Percentiles rank a stretch among this genome's conserved stretches.
Evolutionary conservation across 1,284 basidiomycete species (phyloP).

Genomic region (Thecaphora thlaspeos): DNA sequence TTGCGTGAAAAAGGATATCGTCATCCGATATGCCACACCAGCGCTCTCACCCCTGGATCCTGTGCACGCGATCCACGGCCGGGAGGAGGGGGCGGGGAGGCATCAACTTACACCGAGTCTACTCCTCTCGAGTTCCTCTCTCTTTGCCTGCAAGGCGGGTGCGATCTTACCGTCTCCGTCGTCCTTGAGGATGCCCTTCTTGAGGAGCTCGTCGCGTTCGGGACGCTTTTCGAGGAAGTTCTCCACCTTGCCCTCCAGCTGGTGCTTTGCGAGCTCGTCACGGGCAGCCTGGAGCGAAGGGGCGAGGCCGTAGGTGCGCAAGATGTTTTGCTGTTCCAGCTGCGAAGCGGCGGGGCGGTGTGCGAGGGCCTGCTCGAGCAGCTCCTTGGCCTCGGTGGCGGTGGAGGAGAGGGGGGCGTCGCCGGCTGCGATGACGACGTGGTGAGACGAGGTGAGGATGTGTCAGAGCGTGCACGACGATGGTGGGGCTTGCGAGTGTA

Average conservation of each 20-base stretch:
- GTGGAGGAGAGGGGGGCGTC: not conserved
- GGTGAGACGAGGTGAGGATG: no score
- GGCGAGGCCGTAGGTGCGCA: constrained; percentile 30
- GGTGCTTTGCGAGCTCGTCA: constrained; percentile 39
- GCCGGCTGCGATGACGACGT: no score
- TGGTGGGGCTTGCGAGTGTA: no score
- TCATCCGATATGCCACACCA: no score
- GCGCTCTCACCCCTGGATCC: no score
- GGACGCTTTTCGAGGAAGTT: constrained; percentile 37
- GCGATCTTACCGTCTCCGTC: constrained; percentile 67
- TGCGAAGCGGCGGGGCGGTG: constrained; percentile 67
- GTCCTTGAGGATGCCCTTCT: constrained; percentile 37
- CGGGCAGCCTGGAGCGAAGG: constrained; percentile 40
- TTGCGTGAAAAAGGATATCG: constrained; percentile 1
- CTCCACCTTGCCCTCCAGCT: constrained; percentile 41
- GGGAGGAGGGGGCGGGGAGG: no score
- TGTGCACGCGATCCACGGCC: not conserved
- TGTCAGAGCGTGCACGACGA: no score
- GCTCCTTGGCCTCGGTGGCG: constrained; percentile 48
- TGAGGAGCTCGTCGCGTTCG: constrained; percentile 38
- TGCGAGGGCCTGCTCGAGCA: constrained; percentile 66
- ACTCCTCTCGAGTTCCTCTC: constrained; percentile 62
- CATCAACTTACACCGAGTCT: constrained; percentile 64
- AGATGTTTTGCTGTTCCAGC: constrained; percentile 59
- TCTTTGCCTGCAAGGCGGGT: constrained; percentile 69